Base-by-base conservation (phyloP, 768 basidiomycete species). In the Trametes villosa region DNA sequence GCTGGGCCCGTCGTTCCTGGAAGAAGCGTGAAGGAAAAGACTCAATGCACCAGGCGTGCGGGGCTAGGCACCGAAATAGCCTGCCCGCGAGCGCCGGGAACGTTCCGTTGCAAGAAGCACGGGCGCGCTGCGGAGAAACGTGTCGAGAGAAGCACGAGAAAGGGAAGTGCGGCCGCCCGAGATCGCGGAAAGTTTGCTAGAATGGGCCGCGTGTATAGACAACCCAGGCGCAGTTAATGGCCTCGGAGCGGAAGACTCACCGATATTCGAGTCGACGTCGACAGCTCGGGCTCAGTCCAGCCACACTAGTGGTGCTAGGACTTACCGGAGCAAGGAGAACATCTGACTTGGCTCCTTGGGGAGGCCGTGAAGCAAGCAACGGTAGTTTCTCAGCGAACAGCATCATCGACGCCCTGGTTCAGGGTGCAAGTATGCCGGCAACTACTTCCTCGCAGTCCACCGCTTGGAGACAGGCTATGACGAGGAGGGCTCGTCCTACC, bases 401-500 rank as follows among this genome's bases (percentile, higher is more conserved):
- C 33, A 34, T 34, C 33, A 7, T 34, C 8, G 33, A 15, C 33
- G 33, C 33, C 33, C 8, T 34, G 8, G 33, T 7, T 34, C 8
- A 8, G 7, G 8, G 33, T 34, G 15, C 33, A 34, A 34, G 33
- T 34, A 15, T 8, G 8, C 15, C 33, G 8, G 33, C 7, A 15
- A 34, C 33, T 8, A 15, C 7, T 34, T 34, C 33, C 33, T 7
- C 15, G 33, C 33, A 34, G 33, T 34, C 8, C 33, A 46, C 44
- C 30, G 53, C 53, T 36, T 45, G 30, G 53, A 31, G 53, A 54
- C 53, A 42, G 53, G 53, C 41, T 41, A 29, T 45, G 53, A 30
- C n/a, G 42, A 42, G 41, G 15, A 31, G 53, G 0, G 3, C 24
- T 20, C n/a, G n/a, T n/a, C n/a, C n/a, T n/a, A n/a, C n/a, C n/a